Evolutionary conservation across 2,329 filamentous ascomycete genomes (phyloP), one percentile per base, ranked within the genome.

Genomic region (Tolypocladium endophyticum): DNA sequence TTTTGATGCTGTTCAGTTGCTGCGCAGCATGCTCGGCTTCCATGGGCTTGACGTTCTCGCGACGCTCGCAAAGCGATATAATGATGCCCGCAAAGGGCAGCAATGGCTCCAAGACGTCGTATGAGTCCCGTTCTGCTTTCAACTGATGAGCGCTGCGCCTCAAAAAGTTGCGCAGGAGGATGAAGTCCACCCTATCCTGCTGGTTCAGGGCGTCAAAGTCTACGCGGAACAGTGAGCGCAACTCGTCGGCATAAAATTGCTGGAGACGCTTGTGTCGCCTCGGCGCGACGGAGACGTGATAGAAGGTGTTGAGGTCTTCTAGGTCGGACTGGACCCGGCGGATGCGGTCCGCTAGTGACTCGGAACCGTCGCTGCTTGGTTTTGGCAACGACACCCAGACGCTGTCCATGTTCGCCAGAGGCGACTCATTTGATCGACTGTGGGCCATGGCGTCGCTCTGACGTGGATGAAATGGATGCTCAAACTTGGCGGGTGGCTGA

Each of bases 161-260:
- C 2, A 83, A 68, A 58, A 76, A 79, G 64, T 77, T 81, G 45
- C 76, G 72, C 6, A 84, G 68, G 0, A 84, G 75, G 5, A 83
- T 54, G 58, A 76, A 81, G 64, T 83, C 80, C 20, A 79, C 74
- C 60, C 71, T 75, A 50, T 72, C 76, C 43, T 82, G 73, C 59
- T 80, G 79, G 23, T 60, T 61, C 25, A 73, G 60, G 1, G 47
- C 56, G 2, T 69, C 63, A 58, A 73, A 73, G 41, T 66, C 63
- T 12, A 71, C 56, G 25, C 59, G 55, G 25, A 62, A 62, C 0
- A 73, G 60, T 0, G 63, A 58, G 1, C 68, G 64, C 0, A 81
- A 71, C 61, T 83, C 76, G 0, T 73, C 64, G 0, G 66, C 58
- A 61, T 77, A 77, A 64, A 76, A 84, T 16, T 66, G 61, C 1